Evolutionary conservation across 2,329 filamentous ascomycete species (phyloP), one percentile per base, ranked within the genome.

Genomic region (Monilinia vaccinii-corymbosi): DNA sequence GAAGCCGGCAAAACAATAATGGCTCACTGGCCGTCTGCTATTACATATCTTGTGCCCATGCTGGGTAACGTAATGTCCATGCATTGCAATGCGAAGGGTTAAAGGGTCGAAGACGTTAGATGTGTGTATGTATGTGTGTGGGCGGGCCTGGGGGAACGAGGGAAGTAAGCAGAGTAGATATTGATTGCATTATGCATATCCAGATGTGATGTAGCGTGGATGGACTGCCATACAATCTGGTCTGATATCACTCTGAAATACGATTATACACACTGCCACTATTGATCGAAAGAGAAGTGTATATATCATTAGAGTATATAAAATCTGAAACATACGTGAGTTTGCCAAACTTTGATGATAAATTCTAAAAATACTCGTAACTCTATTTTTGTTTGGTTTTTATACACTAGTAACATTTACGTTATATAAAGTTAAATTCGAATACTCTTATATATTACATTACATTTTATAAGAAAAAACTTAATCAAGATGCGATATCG

Each of bases 71-170:
- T 32, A 5, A 36, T 36, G 47, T 34, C 23, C 21, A 34, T 38
- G 31, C 42, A 13, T 34, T 56, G 57, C 57, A 53, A 53, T 60
- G 55, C 60, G 36, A 62, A 42, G 47, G 61, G 61, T 62, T n/a
- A n/a, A n/a, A n/a, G n/a, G n/a, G n/a, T n/a, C 61, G 56, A 60
- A 64, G 63, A 66, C 63, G 63, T 66, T 66, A 62, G 40, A 56
- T 60, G 38, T 65, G n/a, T 55, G 38, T 23, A 50, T 38, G 8
- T 52, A 40, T n/a, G 34, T 58, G 60, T 55, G 60, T 61, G 25
- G 34, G 50, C n/a, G 38, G 31, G 21, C 9, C 25, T 18, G 13
- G 11, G 16, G 4, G 18, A 52, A 48, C 31, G 16, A 45, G 14
- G 10, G 36, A 10, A n/a, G n/a, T n/a, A n/a, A n/a, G n/a, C n/a